Evolutionary conservation across 2,329 filamentous ascomycete genomes (phyloP), one percentile per base, ranked within the genome.

Genomic region (Colletotrichum tanaceti): DNA sequence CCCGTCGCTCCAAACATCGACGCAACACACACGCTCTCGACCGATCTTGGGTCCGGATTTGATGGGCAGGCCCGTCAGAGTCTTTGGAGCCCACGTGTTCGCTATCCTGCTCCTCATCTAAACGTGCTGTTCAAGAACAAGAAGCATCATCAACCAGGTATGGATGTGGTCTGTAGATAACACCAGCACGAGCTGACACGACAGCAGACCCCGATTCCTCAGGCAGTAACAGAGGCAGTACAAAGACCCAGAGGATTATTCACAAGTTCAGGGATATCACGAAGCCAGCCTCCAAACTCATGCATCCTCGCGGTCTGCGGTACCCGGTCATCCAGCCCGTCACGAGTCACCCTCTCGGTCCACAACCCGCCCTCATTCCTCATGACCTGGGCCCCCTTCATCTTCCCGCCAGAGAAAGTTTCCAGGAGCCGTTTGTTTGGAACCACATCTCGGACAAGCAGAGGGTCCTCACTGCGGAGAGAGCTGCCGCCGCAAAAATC

Each of bases 401-500:
- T 52, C 4, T 28, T 9, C 46, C 35, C 6, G 16, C 22, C 22
- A 24, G 13, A 13, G 18, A 18, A 14, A 44, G 18, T 20, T 7
- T 38, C 35, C 35, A 35, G 16, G 58, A 24, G 14, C 58, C 32
- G 20, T n/a, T 10, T 5, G 13, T 20, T 32, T 60, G 58, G 54
- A 53, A 14, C 16, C 55, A 46, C 35, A 18, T 43, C n/a, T 50
- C 54, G 9, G 38, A 59, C 38, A 28, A 43, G 18, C 54, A 60
- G 50, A 69, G 41, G 20, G 60, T 85, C 9, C 50, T 77, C 13
- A 97, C 94, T 0, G 90, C 93, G 0, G 95, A 98, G 79, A 89
- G 87, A 69, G 88, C 90, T 3, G 89, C 93, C 0, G 91, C 93
- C 0, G 91, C 93, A 50, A 98, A 97, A 77, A 88, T 97, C 22